phyloP scores from a whole-genome alignment of 192 early-diverging fungal genomes.

The Coemansia sp. region DNA sequence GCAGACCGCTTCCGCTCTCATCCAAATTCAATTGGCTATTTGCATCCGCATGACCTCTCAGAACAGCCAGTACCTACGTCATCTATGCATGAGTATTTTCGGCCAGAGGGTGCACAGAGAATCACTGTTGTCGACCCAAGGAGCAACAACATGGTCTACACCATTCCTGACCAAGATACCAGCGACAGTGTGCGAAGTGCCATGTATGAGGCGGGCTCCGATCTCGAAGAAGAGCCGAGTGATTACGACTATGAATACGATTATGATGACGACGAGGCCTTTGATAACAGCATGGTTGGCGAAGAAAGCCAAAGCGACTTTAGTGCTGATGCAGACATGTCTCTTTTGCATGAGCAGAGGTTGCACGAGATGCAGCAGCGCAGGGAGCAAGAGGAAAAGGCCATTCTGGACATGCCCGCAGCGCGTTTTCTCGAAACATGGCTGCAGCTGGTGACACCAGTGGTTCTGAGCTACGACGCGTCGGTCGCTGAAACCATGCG shows the following conservation, averaged over 20 bases:
- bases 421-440: constrained; percentile 34
- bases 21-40: not conserved
- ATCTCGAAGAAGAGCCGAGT: not conserved
- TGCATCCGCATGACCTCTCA: not conserved
- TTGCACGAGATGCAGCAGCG: constrained; percentile 21
- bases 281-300: constrained; percentile 14
- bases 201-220: constrained; percentile 7
- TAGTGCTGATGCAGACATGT: not conserved
- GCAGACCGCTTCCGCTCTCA: not conserved
- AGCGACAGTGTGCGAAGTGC: not conserved
- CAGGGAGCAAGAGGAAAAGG: constrained; percentile 29
- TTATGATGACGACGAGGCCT: constrained; percentile 1
- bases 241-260: constrained; percentile 8
- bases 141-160: too few relatives aligned
- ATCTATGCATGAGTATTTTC: not conserved
- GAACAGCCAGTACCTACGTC: not conserved
- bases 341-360: constrained; percentile 13
- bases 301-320: constrained; percentile 5
- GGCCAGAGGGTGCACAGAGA: not conserved
- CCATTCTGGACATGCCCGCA: constrained; percentile 27
- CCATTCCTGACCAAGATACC: not conserved
- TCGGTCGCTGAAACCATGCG: constrained; percentile 26
- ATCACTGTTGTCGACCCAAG: not conserved
- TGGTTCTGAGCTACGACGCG: constrained; percentile 20
- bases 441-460: constrained; percentile 30